These are phyloP conservation scores for Bremia lactucae DNA, from an alignment of 352 stramenopile genomes.

Conservation along the genomic window DNA sequence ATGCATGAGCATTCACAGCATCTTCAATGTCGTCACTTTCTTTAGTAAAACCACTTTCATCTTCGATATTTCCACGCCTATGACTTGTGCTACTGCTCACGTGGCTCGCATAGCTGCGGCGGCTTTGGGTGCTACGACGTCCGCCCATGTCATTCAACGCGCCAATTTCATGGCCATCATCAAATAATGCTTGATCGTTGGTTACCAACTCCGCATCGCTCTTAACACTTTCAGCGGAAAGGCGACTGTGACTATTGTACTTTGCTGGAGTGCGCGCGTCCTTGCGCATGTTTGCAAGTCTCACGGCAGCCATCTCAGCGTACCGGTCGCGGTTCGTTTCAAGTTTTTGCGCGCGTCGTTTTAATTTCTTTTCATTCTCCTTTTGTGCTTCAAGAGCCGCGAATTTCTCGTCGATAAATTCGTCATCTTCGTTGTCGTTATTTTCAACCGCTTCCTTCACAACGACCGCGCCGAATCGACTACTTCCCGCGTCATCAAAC, in stretches of 20 bases:
- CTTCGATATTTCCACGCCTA: conserved; percentile 3
- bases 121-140: conserved; percentile 16
- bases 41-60: too few species aligned
- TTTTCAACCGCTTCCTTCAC: conserved; percentile 17
- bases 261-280: conserved; percentile 44
- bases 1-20: background rate
- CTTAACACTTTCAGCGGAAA: conserved; percentile 7
- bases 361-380: conserved; percentile 44
- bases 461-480: conserved; percentile 40
- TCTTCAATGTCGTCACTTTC: conserved; percentile 17
- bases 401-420: conserved; percentile 48
- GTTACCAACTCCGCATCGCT: conserved; percentile 20
- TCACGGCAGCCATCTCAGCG: conserved; percentile 56
- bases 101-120: conserved; percentile 13
- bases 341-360: conserved; percentile 47
- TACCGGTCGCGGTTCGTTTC: conserved; percentile 64
- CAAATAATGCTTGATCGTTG: conserved; percentile 13
- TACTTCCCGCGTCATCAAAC: conserved; percentile 41
- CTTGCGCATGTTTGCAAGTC: conserved; percentile 50
- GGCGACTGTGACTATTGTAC: conserved; percentile 12
- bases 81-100: conserved; percentile 18
- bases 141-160: conserved; percentile 11
- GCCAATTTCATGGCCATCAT: conserved; percentile 11
- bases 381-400: conserved; percentile 30
- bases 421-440: conserved; percentile 20